These are phyloP conservation scores for Arctium lappa DNA, from an alignment of 129 eudicot genomes.

Conservation along the genomic window DNA sequence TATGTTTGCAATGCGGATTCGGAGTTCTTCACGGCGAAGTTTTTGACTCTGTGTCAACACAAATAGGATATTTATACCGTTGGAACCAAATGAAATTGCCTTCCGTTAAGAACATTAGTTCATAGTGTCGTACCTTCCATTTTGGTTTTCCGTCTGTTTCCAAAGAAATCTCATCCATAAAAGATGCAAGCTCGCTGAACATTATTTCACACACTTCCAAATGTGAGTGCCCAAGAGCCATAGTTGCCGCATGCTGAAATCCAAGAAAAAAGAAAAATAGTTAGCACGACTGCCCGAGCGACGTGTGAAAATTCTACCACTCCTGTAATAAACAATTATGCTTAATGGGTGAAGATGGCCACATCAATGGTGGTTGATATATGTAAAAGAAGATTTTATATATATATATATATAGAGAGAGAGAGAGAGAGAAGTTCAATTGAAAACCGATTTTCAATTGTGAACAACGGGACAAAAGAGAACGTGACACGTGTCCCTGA, in stretches of 20 bases:
- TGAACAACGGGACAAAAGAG: too few relatives aligned
- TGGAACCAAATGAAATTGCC: constrained; percentile 1
- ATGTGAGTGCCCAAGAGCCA: constrained; percentile 99
- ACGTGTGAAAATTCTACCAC: neutral
- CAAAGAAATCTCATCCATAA: constrained; percentile 81
- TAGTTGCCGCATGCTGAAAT: constrained; percentile 91
- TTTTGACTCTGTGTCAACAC: constrained; percentile 71
- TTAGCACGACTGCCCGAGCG: neutral
- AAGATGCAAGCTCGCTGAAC: constrained; percentile 92
- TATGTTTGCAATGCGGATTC: constrained; percentile 90
- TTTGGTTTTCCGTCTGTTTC: constrained; percentile 96
- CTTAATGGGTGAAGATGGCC: neutral
- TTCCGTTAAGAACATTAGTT: neutral
- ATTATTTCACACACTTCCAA: constrained; percentile 92
- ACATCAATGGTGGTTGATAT: neutral
- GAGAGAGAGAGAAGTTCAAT: too few relatives aligned
- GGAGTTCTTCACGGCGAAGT: constrained; percentile 98
- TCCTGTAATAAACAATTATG: neutral
- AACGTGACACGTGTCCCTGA: too few relatives aligned
- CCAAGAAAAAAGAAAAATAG: neutral
- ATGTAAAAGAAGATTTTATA: neutral
- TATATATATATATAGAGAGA: too few relatives aligned
- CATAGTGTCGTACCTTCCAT: constrained; percentile 76
- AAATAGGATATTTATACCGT: neutral
- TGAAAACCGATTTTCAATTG: too few relatives aligned